Conservation (phyloP, 1,139 yeast species). For the Scheffersomyces insectosa region DNA sequence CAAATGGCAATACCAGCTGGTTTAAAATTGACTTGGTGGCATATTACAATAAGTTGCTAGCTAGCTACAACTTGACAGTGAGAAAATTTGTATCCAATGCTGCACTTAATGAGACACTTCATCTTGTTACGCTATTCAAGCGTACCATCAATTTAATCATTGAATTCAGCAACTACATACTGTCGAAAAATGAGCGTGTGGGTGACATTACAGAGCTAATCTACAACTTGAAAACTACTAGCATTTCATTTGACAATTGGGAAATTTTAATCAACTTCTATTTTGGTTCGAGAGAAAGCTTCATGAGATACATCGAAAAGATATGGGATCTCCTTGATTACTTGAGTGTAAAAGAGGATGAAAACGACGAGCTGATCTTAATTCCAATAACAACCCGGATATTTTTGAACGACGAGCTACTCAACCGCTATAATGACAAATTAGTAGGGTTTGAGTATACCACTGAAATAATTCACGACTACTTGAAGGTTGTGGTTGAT, state of each 20-base stretch:
- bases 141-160: background rate
- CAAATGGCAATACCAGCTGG: background rate
- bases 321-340: constrained; percentile 30
- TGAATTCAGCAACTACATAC: background rate
- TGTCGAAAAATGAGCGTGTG: background rate
- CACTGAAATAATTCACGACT: constrained; percentile 22
- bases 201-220: constrained; percentile 9
- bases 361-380: constrained; percentile 6
- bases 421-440: constrained; percentile 15
- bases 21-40: constrained; percentile 7
- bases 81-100: constrained; percentile 3
- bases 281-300: constrained; percentile 34
- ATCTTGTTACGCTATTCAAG: background rate
- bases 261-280: constrained; percentile 20
- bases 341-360: constrained; percentile 12
- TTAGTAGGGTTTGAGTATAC: constrained; percentile 27
- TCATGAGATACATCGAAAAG: constrained; percentile 25
- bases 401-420: constrained; percentile 21
- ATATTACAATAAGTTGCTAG: constrained; percentile 6
- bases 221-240: constrained; percentile 6
- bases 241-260: constrained; percentile 12
- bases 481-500: constrained; percentile 25
- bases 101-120: background rate
- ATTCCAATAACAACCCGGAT: constrained; percentile 20
- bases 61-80: constrained; percentile 4